Base-by-base conservation (phyloP, 2,329 filamentous ascomycete species). In the Aspergillus terreus region DNA sequence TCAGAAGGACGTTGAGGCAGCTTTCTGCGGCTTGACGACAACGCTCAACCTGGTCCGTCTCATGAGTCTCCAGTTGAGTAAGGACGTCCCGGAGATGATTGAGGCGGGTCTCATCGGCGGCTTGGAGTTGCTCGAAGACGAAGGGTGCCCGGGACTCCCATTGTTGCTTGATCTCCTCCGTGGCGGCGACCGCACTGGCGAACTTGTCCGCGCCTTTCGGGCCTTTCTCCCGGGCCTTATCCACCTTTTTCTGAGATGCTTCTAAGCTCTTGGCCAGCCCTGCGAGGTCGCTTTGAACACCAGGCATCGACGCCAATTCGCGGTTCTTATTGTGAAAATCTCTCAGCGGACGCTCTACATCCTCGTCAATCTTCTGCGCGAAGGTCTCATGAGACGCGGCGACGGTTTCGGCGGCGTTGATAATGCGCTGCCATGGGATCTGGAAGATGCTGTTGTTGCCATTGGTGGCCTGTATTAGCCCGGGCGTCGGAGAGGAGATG, bases 141-240 rank as follows among this genome's bases (percentile, higher is more conserved):
- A 90, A 97, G 1, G 94, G 94, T 12, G 94, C 90, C 70, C 96
- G 91, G 1, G 90, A 91, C 50, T 96, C 86, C 94, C 94, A 99
- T 67, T 95, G 88, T 58, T 86, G 82, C 42, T 80, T 83, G n/a
- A 90, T 87, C 54, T 84, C 84, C 57, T 95, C 88, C 41, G 95
- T 82, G 58, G 85, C 86, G 15, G 83, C 77, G 10, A 83, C 80
- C 11, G 90, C 91, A 56, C 80, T 81, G 41, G 91, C 88, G 36
- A 94, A 82, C 71, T 94, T 95, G 52, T 84, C 83, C 2, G 86
- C 81, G 62, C 69, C 70, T 47, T 84, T 91, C 40, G 87, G 84
- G 54, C 88, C 90, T 71, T 92, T 95, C 66, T 82, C 87, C 64
- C 77, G 85, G 47, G 95, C 79, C 74, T 92, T 96, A 41, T 94